These are phyloP conservation scores for Punctularia strigosozonata DNA, from an alignment of 768 basidiomycete species.

Conservation along the genomic window DNA sequence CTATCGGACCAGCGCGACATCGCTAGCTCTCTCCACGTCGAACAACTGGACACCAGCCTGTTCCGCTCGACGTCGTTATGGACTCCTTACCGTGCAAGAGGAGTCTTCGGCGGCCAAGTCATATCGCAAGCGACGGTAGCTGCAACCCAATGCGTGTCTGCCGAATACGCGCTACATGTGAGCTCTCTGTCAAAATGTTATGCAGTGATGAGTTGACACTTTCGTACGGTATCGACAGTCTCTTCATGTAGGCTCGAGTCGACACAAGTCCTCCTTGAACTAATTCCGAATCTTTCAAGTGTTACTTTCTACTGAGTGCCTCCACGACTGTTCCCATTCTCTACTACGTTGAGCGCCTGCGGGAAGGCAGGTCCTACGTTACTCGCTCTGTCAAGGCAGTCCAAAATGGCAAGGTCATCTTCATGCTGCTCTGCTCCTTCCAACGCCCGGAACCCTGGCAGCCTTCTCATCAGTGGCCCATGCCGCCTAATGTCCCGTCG, in stretches of 20 bases:
- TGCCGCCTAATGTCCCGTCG: constrained; percentile 40
- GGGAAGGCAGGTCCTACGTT: constrained; percentile 63
- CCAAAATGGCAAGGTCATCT: constrained; percentile 39
- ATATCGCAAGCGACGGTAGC: constrained; percentile 80
- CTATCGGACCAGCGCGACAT: no score
- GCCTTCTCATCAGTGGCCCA: constrained; percentile 52
- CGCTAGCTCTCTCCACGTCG: constrained; percentile 65
- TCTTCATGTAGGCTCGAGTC: constrained; percentile 57
- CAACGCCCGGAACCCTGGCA: constrained; percentile 72
- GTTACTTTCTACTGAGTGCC: constrained; percentile 72
- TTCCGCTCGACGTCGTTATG: constrained; percentile 70
- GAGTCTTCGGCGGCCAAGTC: constrained; percentile 83
- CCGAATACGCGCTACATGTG: constrained; percentile 60
- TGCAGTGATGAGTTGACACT: not conserved
- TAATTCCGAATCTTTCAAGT: no score
- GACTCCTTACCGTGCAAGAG: constrained; percentile 48
- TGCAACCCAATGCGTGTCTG: constrained; percentile 63
- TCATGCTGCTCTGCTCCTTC: constrained; percentile 71
- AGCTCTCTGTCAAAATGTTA: constrained; percentile 20
- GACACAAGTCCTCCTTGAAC: no score
- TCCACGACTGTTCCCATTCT: constrained; percentile 64
- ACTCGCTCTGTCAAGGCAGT: constrained; percentile 38
- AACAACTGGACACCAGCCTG: constrained; percentile 63
- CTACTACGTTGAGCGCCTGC: constrained; percentile 66
- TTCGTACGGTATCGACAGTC: constrained; percentile 30